Conservation (phyloP, 352 stramenopile genomes). For the Phytophthora boehmeriae region DNA sequence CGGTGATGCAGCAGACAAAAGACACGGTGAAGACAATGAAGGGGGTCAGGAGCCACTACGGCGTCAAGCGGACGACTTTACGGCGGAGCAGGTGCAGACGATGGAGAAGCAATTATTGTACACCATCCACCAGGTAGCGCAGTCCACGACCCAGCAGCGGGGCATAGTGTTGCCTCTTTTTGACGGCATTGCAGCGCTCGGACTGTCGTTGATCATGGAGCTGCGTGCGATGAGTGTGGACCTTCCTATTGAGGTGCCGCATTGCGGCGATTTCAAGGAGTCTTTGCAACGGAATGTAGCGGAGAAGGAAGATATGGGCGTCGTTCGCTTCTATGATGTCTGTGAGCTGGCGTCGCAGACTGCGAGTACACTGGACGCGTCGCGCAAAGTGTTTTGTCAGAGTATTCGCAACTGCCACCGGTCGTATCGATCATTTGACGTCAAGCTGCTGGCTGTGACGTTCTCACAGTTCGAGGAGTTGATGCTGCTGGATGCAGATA, state of each 20-base stretch:
- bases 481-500: conserved; percentile 75
- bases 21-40: conserved; percentile 3
- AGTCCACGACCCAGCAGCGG: conserved; percentile 35
- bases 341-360: conserved; percentile 48
- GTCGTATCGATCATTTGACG: conserved; percentile 53
- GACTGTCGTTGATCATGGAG: conserved; percentile 65
- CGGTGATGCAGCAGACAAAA: background rate
- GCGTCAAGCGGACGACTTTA: conserved; percentile 18
- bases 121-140: conserved; percentile 35
- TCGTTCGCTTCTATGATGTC: conserved; percentile 64
- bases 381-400: conserved; percentile 58
- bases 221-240: conserved; percentile 51
- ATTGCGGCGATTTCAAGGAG: conserved; percentile 60
- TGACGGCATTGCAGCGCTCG: conserved; percentile 51
- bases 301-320: conserved; percentile 43
- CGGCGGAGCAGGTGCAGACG: conserved; percentile 15
- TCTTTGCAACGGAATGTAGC: conserved; percentile 33
- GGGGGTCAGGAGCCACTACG: conserved; percentile 9
- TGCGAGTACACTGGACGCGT: conserved; percentile 22
- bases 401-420: conserved; percentile 48
- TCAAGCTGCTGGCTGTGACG: conserved; percentile 67
- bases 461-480: conserved; percentile 75
- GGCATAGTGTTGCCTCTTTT: conserved; percentile 70
- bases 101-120: conserved; percentile 45
- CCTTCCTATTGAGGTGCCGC: conserved; percentile 62